Evolutionary conservation across 257 asterid genomes (phyloP), one percentile per base, ranked within the genome.

Genomic region (Linderniella brevidens): DNA sequence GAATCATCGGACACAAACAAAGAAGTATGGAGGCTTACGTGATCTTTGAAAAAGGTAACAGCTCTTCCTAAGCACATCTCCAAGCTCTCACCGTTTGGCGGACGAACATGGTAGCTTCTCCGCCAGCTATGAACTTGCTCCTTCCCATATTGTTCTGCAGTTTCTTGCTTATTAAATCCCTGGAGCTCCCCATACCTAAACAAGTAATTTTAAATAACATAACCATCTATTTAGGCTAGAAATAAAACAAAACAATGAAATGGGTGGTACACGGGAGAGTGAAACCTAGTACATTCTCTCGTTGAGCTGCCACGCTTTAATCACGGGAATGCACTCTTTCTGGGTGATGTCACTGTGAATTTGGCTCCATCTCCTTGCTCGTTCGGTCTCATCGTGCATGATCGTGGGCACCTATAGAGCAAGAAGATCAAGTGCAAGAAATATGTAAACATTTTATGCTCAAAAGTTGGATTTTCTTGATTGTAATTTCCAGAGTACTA

Each of bases 31-130:
- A 25, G n/a, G 40, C 79, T 65, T 77, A 86, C 96, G 0, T 82
- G 75, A 17, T 86, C 94, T 72, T 68, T 82, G 58, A 86, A 86
- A 63, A 61, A 86, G 55, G 94, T 58, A 62, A 86, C 96, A 3
- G 96, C 96, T 62, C 96, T 69, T 53, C 71, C 72, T 73, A 82
- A 76, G 80, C 96, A 86, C 96, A 86, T 86, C 49, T 82, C 96
- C 60, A 86, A 68, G 74, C 96, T 86, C 77, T 86, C 96, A 25
- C 96, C 96, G 35, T 79, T 86, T 50, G 94, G 96, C 4, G 94
- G 96, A 35, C 72, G 84, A 62, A 83, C 92, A 54, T 86, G 74
- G 63, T 86, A 86, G 56, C 86, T 86, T 69, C 96, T 64, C 35
- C 93, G 93, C 96, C 96, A 86, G 71, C 67, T 82, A 67, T 86